Conservation (phyloP, 1,284 basidiomycete species). For the Sporisorium exsertum region DNA sequence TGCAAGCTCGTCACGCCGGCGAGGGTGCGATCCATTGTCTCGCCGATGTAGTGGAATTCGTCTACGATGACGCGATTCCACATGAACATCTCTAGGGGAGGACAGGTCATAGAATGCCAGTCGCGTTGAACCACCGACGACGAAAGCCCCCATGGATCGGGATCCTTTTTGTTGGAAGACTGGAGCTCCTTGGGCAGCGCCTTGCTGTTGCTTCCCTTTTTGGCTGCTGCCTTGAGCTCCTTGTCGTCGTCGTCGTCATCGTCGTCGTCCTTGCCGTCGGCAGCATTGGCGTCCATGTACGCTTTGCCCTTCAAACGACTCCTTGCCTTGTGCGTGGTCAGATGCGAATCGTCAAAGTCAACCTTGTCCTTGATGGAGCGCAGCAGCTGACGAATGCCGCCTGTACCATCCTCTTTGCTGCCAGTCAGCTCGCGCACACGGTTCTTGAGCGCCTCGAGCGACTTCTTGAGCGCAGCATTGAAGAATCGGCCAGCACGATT, state of each 20-base stretch:
- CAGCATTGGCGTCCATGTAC: constrained; percentile 45
- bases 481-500: constrained; percentile 56
- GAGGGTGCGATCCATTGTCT: constrained; percentile 76
- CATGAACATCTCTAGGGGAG: constrained; percentile 86
- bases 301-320: constrained; percentile 51
- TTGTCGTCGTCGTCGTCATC: constrained; percentile 70
- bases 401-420: constrained; percentile 7
- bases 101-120: constrained; percentile 82
- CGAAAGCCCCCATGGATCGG: constrained; percentile 77
- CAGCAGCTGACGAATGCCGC: constrained; percentile 24
- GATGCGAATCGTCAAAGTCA: constrained; percentile 51
- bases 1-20: constrained; percentile 82
- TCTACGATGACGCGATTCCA: constrained; percentile 85
- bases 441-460: constrained; percentile 51
- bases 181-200: constrained; percentile 66
- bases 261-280: constrained; percentile 71
- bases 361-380: constrained; percentile 29
- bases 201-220: constrained; percentile 31
- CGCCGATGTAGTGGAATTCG: constrained; percentile 90
- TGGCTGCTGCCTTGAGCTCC: constrained; percentile 68
- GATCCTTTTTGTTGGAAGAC: constrained; percentile 29
- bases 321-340: constrained; percentile 50
- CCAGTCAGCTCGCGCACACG: constrained; percentile 48
- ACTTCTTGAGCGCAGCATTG: constrained; percentile 54
- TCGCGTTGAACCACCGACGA: constrained; percentile 77